Evolutionary conservation across 352 stramenopile species (phyloP).

Genomic region (Phytophthora tubulina): DNA sequence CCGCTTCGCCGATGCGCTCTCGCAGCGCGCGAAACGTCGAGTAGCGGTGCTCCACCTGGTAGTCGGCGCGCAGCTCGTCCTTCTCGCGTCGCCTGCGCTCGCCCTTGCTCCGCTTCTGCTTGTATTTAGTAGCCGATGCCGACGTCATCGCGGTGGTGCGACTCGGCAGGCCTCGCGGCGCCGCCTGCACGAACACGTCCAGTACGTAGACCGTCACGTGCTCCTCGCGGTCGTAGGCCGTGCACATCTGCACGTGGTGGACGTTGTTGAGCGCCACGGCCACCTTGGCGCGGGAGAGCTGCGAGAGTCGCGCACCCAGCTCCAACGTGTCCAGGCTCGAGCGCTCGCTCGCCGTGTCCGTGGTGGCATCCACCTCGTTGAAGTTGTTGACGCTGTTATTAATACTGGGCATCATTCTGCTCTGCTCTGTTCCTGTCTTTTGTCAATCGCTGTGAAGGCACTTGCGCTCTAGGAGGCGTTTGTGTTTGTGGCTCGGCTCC

Average conservation of each 20-base stretch:
- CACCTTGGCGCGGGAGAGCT: conserved; percentile 42
- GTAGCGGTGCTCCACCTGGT: conserved; percentile 67
- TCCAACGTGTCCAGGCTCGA: conserved; percentile 35
- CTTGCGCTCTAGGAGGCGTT: conserved; percentile 3
- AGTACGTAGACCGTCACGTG: conserved; percentile 59
- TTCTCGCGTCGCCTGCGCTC: conserved; percentile 32
- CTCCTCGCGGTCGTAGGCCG: conserved; percentile 42
- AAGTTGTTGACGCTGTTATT: conserved; percentile 3
- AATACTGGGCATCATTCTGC: conserved; percentile 1
- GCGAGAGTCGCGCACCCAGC: conserved; percentile 31
- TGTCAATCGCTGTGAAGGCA: conserved; percentile 7
- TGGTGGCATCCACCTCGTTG: conserved; percentile 24
- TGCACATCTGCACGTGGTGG: conserved; percentile 56
- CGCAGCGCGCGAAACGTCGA: conserved; percentile 58
- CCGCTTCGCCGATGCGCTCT: conserved; percentile 40
- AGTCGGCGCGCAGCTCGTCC: conserved; percentile 40
- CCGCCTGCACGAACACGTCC: conserved; percentile 54
- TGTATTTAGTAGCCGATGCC: neutral
- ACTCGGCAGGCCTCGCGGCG: conserved; percentile 54
- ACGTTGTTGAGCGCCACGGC: conserved; percentile 72
- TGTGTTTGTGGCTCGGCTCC: conserved; percentile 12
- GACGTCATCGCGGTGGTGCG: neutral
- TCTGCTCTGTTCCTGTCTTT: neutral
- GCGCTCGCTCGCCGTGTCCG: conserved; percentile 32
- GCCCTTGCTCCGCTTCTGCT: conserved; percentile 17